Evolutionary conservation across 2,329 filamentous ascomycete genomes (phyloP).

Genomic region (Alternaria sp.): DNA sequence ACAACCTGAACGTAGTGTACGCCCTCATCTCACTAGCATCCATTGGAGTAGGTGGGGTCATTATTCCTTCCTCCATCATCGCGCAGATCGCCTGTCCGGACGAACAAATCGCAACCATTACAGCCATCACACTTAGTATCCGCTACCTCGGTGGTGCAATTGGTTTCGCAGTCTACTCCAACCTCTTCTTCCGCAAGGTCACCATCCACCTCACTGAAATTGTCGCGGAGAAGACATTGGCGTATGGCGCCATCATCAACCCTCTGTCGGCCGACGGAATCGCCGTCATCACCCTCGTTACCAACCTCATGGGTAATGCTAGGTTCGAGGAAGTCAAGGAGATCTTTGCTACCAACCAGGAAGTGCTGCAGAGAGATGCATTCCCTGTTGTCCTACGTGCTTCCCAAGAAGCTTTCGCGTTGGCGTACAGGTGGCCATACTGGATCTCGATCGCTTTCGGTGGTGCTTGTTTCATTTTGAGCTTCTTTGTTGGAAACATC

Average conservation of each 20-base stretch:
- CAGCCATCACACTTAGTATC: constrained; percentile 72
- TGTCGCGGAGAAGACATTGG: constrained; percentile 52
- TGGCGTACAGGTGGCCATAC: constrained; percentile 67
- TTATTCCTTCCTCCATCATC: constrained; percentile 71
- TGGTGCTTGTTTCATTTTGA: constrained; percentile 61
- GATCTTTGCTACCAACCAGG: constrained; percentile 54
- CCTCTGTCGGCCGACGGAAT: constrained; percentile 45
- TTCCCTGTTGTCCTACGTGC: constrained; percentile 55
- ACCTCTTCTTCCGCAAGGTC: constrained; percentile 40
- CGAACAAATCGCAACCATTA: constrained; percentile 72
- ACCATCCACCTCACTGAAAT: constrained; percentile 26
- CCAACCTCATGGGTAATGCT: constrained; percentile 51
- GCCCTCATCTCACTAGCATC: constrained; percentile 66
- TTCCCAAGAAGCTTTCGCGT: constrained; percentile 63
- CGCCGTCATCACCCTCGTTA: constrained; percentile 56
- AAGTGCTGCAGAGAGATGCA: constrained; percentile 54
- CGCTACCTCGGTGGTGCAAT: constrained; percentile 71
- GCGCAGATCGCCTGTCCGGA: constrained; percentile 73
- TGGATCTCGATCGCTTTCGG: constrained; percentile 69
- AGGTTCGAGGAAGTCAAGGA: constrained; percentile 46
- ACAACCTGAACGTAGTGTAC: constrained; percentile 64
- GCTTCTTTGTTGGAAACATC: constrained; percentile 66
- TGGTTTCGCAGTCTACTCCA: constrained; percentile 62
- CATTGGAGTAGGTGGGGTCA: constrained; percentile 70
- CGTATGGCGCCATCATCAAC: constrained; percentile 55